Evolutionary conservation across 352 stramenopile species (phyloP), one percentile per base, ranked within the genome.

Genomic region (Blastocystis hominis): DNA sequence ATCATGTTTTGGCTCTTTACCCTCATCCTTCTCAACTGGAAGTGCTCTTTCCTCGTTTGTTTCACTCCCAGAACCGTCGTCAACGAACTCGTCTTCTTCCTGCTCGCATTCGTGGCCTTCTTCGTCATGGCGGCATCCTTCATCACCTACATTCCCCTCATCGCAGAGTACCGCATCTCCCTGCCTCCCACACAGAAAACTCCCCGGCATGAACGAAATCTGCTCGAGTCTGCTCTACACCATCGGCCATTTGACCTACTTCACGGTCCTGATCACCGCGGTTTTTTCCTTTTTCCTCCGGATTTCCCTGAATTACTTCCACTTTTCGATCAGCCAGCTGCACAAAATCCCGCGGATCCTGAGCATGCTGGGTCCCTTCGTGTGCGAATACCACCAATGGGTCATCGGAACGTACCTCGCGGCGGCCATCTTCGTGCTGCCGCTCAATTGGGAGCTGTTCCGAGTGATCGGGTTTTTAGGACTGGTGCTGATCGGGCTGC

Each of bases 381-480:
- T 84, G 40, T 84, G 72, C 30, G n/a, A 84, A 30, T 84, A 84
- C 44, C 72, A 84, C 34, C 55, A 84, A 13, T 84, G 72, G 72
- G 54, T 84, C 20, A 24, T 84, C 3, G 72, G 72, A 30, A 63
- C 62, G 17, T 84, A 84, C 34, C 10, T 84, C 7, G 72, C 36
- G 10, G 40, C 50, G 13, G 72, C 72, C 1, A 44, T 84, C 13
- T 84, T 47, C 53, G 20, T 68, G 10, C 34, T 84, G 10, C 72
- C 72, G 0, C 17, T 63, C 5, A 84, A 84, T n/a, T 38, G 34
- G 13, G 72, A 84, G 3, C 36, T 64, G 34, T 13, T 84, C 46
- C 38, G 46, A 30, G 36, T 66, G 13, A n/a, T 84, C n/a, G 10
- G 24, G 17, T 36, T 84, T 69, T 20, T 84, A 5, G 72, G 72